Base-by-base conservation (phyloP, 2,329 filamentous ascomycete species). In the Fusarium sp. region DNA sequence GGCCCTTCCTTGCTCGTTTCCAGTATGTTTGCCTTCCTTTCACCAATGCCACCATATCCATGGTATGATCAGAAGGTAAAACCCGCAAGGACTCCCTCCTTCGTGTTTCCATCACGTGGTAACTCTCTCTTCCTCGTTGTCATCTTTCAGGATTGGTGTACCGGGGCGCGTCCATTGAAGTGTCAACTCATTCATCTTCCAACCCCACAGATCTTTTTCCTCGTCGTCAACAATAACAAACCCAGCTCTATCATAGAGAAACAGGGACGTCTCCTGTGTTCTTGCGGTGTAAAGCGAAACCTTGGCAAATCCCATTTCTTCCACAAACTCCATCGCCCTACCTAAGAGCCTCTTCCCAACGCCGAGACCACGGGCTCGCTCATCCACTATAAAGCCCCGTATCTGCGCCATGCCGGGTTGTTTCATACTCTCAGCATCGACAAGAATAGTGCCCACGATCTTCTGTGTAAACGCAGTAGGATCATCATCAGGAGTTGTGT, bases 371-470 rank as follows among this genome's bases (percentile, higher is more conserved):
- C 68, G 68, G 1, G 38, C 64, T 30, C 68, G 32, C 14, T 71
- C 55, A 30, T 71, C 68, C 4, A 71, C 68, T 6, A 71, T 71
- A 4, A 71, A 71, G 0, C 68, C 68, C 1, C 68, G 59, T 11
- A 71, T 71, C 5, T 71, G 68, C 2, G 68, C 68, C 6, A 56
- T 65, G 1, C 46, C 57, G 0, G 56, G 43, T 1, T 45, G 34
- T 5, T 54, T 40, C 11, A 71, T 27, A 2, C 52, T 59, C 6
- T 71, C 64, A 0, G 68, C 54, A 2, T 71, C 68, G 2, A 71
- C n/a, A 1, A 66, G 44, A 0, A 71, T 54, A 0, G 68, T 71
- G 3, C 68, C 68, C 6, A 72, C 38, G 0, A 71, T 72, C 18
- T 52, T 42, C 6, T 66, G 64, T 1, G 68, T 72, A 5, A 66